Percentiles rank a stretch among this genome's conserved stretches.
Evolutionary conservation across 2,329 filamentous ascomycete species (phyloP).

Genomic region (Apiospora marii): DNA sequence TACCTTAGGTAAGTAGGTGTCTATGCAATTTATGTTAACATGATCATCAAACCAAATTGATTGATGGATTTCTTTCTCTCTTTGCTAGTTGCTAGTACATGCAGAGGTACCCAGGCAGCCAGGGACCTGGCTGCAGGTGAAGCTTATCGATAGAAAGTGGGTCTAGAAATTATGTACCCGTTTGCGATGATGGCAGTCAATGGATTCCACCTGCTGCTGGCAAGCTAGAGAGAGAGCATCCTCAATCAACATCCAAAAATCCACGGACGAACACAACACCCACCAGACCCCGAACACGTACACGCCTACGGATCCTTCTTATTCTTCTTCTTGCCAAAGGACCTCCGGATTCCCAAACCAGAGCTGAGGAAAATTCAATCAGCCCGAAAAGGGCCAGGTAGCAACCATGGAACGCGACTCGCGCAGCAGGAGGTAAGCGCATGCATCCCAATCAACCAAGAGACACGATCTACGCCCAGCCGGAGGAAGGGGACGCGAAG

Average conservation of each 20-base stretch:
- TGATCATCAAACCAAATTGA: no score
- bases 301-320: neutral
- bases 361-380: conserved; percentile 8
- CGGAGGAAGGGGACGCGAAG: neutral
- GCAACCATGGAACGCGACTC: conserved; percentile 41
- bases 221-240: neutral
- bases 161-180: conserved; percentile 3
- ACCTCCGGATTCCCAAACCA: neutral
- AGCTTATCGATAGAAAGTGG: conserved; percentile 16
- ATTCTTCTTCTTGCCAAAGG: neutral
- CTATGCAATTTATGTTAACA: no score
- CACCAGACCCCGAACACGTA: neutral
- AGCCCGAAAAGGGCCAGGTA: conserved; percentile 12
- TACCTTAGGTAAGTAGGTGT: neutral
- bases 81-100: neutral
- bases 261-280: neutral
- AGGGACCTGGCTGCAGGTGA: neutral
- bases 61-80: no score
- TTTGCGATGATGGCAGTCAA: conserved; percentile 9
- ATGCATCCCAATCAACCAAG: neutral
- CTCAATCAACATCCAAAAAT: conserved; percentile 3
- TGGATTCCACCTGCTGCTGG: neutral
- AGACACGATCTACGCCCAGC: neutral
- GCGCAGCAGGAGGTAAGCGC: conserved; percentile 41
- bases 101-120: neutral